Conservation (phyloP, 441 rosid species). For the Populus hybrid region DNA sequence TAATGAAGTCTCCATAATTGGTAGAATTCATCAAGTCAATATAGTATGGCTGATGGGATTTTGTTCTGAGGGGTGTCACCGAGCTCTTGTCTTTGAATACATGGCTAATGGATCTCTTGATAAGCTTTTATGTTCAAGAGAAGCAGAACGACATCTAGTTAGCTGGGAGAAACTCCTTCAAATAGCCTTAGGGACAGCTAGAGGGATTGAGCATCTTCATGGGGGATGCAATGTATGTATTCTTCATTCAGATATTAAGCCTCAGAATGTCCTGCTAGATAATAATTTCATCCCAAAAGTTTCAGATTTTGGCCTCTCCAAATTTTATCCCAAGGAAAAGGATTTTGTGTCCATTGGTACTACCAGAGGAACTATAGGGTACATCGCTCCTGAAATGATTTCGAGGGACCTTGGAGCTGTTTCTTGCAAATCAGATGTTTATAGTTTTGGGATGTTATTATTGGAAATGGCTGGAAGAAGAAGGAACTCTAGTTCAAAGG, state of each 20-base stretch:
- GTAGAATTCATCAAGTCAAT: constrained; percentile 32
- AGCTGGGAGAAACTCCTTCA: constrained; percentile 37
- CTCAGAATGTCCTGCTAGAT: constrained; percentile 33
- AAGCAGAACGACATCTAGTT: constrained; percentile 11
- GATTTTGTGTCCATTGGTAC: constrained; percentile 20
- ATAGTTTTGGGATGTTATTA: constrained; percentile 31
- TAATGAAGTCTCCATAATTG: constrained; percentile 30
- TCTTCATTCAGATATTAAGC: constrained; percentile 44
- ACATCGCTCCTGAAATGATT: constrained; percentile 41
- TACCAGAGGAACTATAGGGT: constrained; percentile 29
- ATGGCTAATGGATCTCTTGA: constrained; percentile 41
- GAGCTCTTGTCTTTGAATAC: constrained; percentile 32
- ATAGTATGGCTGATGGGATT: constrained; percentile 31
- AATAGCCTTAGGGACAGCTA: constrained; percentile 41
- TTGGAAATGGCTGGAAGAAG: constrained; percentile 31
- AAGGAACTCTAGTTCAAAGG: constrained; percentile 6
- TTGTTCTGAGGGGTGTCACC: constrained; percentile 26
- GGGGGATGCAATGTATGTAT: constrained; percentile 30
- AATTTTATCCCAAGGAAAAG: constrained; percentile 15
- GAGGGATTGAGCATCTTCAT: constrained; percentile 41
- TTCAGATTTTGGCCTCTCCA: constrained; percentile 38
- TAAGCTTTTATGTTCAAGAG: constrained; percentile 24
- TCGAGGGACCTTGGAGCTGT: constrained; percentile 28
- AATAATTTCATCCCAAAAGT: constrained; percentile 29
- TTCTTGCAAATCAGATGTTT: constrained; percentile 34